phyloP scores from a whole-genome alignment of 1,284 basidiomycete species.

The Baeospora myosura region DNA sequence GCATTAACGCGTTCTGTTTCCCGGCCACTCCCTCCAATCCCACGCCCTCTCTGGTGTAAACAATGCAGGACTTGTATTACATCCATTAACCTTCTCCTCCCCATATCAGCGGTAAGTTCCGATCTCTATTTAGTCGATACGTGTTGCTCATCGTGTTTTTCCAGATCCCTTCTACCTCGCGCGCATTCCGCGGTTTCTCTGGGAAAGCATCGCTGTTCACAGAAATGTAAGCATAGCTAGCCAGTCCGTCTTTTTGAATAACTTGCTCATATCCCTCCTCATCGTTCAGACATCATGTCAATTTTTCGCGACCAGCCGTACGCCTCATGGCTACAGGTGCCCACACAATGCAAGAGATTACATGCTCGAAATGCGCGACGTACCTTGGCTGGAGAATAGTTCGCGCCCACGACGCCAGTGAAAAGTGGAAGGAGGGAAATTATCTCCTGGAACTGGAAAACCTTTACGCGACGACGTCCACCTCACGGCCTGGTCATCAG shows the following conservation, averaged over 20 bases:
- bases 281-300: slow-evolving; percentile 33
- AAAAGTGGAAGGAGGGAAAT: slow-evolving; percentile 57
- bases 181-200: slow-evolving; percentile 39
- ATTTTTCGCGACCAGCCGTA: slow-evolving; percentile 30
- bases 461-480: slow-evolving; percentile 20
- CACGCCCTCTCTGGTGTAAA: slow-evolving; percentile 34
- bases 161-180: slow-evolving; percentile 36
- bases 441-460: slow-evolving; percentile 50
- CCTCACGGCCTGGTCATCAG: slow-evolving; percentile 11
- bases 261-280: slow-evolving; percentile 1
- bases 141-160: slow-evolving; percentile 4
- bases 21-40: slow-evolving; percentile 34
- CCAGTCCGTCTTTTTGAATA: background rate
- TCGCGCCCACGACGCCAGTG: slow-evolving; percentile 46
- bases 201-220: slow-evolving; percentile 44
- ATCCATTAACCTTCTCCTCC: slow-evolving; percentile 32
- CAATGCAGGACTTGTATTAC: slow-evolving; percentile 37
- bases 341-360: slow-evolving; percentile 51
- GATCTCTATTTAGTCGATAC: slow-evolving; percentile 2
- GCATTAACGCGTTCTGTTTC: slow-evolving; percentile 16
- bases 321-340: slow-evolving; percentile 59
- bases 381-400: slow-evolving; percentile 61
- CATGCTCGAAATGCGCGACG: slow-evolving; percentile 38
- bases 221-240: slow-evolving; percentile 29
- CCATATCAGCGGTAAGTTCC: slow-evolving; percentile 32